A percentile compares a stretch with the other conserved stretches of the same genome.
Evolutionary conservation across 768 basidiomycete species (phyloP).

Genomic region (Cystofilobasidium bisporidii): DNA sequence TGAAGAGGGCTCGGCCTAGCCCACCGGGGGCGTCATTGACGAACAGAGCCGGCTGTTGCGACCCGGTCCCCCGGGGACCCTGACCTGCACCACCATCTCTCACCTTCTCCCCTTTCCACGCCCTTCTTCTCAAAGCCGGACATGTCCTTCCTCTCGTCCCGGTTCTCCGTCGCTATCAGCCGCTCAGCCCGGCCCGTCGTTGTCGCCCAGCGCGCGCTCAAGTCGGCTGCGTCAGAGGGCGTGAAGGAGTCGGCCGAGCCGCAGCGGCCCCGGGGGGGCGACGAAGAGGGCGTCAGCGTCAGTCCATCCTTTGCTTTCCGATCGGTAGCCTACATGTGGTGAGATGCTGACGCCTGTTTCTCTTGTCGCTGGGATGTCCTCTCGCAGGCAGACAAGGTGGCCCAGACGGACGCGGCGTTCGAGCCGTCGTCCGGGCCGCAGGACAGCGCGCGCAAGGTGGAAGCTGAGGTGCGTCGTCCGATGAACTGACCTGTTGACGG

Average conservation of each 20-base stretch:
- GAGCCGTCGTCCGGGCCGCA: slow-evolving; percentile 2
- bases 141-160: background rate
- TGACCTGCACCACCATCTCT: no score
- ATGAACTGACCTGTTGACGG: background rate
- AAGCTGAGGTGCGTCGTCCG: slow-evolving; percentile 7
- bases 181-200: background rate
- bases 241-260: background rate
- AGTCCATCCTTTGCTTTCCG: background rate
- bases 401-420: slow-evolving; percentile 7
- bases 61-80: no score
- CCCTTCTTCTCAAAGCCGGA: no score
- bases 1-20: no score
- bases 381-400: slow-evolving; percentile 14
- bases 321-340: no score
- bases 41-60: no score
- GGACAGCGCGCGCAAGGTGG: background rate
- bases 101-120: no score
- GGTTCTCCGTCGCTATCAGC: background rate
- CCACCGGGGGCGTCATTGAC: no score
- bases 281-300: slow-evolving; percentile 10
- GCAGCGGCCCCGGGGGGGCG: slow-evolving; percentile 1
- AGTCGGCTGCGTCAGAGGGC: background rate
- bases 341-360: background rate
- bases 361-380: background rate
- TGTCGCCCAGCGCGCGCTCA: background rate